Percentiles rank a stretch among this genome's conserved stretches.
Evolutionary conservation across 495 filamentous ascomycete genomes (phyloP).

Genomic region (Extremus antarcticus): DNA sequence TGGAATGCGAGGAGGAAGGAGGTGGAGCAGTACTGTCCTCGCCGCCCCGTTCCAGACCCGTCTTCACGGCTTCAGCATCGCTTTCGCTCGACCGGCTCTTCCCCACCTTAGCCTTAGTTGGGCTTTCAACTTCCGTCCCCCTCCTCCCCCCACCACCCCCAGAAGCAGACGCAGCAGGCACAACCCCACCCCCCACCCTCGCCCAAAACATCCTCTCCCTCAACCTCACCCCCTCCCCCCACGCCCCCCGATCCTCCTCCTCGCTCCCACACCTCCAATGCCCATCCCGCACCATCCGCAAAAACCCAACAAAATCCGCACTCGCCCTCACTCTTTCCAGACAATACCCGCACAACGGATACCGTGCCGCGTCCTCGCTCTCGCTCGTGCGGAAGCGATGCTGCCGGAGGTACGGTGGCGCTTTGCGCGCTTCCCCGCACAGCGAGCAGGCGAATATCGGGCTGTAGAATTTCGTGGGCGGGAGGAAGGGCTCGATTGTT

Average conservation of each 20-base stretch:
- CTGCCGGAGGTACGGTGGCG: constrained; percentile 58
- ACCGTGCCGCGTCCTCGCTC: constrained; percentile 67
- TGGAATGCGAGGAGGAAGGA: no score
- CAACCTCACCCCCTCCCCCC: constrained; percentile 84
- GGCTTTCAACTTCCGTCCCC: background rate
- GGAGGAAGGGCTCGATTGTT: constrained; percentile 75
- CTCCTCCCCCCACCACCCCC: constrained; percentile 1
- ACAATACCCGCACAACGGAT: constrained; percentile 86
- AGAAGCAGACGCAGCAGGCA: no score
- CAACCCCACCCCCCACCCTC: constrained; percentile 75
- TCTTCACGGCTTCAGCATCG: background rate
- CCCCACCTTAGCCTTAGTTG: background rate
- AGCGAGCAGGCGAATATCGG: constrained; percentile 65
- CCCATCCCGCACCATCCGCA: constrained; percentile 81
- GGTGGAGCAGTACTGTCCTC: background rate
- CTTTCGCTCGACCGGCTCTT: background rate
- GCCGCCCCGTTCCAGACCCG: background rate
- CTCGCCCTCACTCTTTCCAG: constrained; percentile 70
- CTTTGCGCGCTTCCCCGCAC: constrained; percentile 72
- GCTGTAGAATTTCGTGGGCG: constrained; percentile 39
- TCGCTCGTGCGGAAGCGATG: constrained; percentile 85
- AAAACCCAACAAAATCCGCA: constrained; percentile 84
- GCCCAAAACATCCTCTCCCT: constrained; percentile 96
- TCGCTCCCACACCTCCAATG: constrained; percentile 48
- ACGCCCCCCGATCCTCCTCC: constrained; percentile 70